These are phyloP conservation scores for Coniosporium uncinatum DNA, from an alignment of 2,329 filamentous ascomycete species.

Conservation along the genomic window DNA sequence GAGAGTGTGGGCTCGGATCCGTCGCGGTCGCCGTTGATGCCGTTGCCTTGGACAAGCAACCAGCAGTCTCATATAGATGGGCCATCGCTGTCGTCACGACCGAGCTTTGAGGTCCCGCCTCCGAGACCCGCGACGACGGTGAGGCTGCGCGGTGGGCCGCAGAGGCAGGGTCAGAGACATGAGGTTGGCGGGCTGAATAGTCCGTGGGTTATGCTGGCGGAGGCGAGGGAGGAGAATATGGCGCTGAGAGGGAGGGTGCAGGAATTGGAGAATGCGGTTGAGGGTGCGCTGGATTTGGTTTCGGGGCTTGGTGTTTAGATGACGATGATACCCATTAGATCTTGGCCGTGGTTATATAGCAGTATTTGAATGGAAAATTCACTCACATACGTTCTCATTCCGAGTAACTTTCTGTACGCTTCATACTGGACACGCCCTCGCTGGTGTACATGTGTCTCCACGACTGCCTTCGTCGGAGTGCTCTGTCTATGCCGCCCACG, in stretches of 20 bases:
- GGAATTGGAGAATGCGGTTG: constrained; percentile 5
- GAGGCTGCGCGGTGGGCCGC: neutral
- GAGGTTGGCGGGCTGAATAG: neutral
- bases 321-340: neutral
- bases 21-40: no score
- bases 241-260: constrained; percentile 1
- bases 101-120: neutral
- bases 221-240: constrained; percentile 3
- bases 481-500: no score
- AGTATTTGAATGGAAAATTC: no score
- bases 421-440: no score
- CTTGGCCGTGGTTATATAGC: no score
- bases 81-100: no score
- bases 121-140: no score
- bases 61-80: no score
- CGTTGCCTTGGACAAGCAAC: neutral
- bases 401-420: no score
- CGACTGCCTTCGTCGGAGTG: no score
- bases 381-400: no score
- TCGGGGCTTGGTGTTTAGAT: neutral
- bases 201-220: constrained; percentile 1
- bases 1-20: neutral
- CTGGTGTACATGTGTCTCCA: no score
- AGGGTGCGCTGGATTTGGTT: constrained; percentile 3
- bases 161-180: neutral